Evolutionary conservation across 2,329 filamentous ascomycete species (phyloP), one percentile per base, ranked within the genome.

Genomic region (Pleomassaria siparia): DNA sequence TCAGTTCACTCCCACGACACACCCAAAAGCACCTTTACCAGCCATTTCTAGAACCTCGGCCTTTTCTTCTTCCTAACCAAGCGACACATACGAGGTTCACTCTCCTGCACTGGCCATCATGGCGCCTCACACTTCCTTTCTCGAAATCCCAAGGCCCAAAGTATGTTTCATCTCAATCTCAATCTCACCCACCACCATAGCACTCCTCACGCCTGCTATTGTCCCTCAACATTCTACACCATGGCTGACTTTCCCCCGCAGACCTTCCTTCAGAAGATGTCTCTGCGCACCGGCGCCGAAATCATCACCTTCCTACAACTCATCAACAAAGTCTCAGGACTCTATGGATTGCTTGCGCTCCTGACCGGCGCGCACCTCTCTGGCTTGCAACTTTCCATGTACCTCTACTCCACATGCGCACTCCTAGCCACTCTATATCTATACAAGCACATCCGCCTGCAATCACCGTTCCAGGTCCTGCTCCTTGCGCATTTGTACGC

Each of bases 241-340:
- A 54, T 47, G 40, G 24, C 40, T 16, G 40, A 50, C 32, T 18
- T 35, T 15, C 25, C 18, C 16, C 26, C 40, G 33, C 68, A 96
- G 91, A 86, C 84, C 39, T 92, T 96, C 70, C 82, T 96, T 56
- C 89, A 89, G 67, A 77, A 91, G 64, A 87, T 96, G 77, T 89
- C 88, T 66, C 84, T 96, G 45, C 88, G 89, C 62, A 92, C 89
- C 26, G 91, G 89, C 58, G 86, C 89, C 39, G 89, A 94, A 60
- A 81, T 96, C 63, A 90, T 96, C 62, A 85, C 88, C 4, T 79
- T 94, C 52, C 85, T 88, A 10, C 82, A 95, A 55, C 80, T 95
- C 46, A 86, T 96, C 75, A 96, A 96, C 80, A 96, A 96, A 73
- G 83, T 91, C 58, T 92, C 89, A 41, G 91, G 91, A 48, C 79